Percentiles rank a stretch among this genome's conserved stretches.
Conservation (phyloP, 345 rosid genomes). For the Dipteronia sinensis region DNA sequence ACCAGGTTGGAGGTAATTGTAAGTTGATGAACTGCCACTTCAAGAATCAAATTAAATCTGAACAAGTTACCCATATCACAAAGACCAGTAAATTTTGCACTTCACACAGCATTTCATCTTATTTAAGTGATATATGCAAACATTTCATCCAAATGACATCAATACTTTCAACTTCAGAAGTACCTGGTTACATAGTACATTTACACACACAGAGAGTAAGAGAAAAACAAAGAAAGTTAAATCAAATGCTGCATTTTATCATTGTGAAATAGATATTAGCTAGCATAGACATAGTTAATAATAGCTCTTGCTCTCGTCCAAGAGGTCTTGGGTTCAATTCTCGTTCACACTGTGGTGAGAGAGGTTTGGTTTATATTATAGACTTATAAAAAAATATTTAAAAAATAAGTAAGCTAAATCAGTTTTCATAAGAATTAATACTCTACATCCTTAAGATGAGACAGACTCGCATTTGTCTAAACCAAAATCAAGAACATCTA, state of each 20-base stretch:
- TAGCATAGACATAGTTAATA: not conserved
- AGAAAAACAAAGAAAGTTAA: not conserved
- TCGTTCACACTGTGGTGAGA: not conserved
- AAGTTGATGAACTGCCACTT: no score
- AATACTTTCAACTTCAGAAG: not conserved
- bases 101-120: not conserved
- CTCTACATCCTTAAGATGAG: not conserved
- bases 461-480: not conserved
- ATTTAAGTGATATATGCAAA: not conserved
- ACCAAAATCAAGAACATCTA: not conserved
- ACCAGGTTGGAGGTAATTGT: no score
- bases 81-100: not conserved
- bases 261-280: not conserved
- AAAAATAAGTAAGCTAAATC: not conserved
- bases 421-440: constrained; percentile 9
- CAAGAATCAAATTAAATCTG: no score
- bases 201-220: not conserved
- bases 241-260: not conserved
- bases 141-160: not conserved
- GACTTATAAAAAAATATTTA: not conserved
- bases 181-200: not conserved
- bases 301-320: not conserved
- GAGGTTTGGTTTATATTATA: not conserved
- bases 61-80: no score
- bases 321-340: not conserved